These are phyloP conservation scores for Clavaria fumosa DNA, from an alignment of 768 basidiomycete species.

Conservation along the genomic window DNA sequence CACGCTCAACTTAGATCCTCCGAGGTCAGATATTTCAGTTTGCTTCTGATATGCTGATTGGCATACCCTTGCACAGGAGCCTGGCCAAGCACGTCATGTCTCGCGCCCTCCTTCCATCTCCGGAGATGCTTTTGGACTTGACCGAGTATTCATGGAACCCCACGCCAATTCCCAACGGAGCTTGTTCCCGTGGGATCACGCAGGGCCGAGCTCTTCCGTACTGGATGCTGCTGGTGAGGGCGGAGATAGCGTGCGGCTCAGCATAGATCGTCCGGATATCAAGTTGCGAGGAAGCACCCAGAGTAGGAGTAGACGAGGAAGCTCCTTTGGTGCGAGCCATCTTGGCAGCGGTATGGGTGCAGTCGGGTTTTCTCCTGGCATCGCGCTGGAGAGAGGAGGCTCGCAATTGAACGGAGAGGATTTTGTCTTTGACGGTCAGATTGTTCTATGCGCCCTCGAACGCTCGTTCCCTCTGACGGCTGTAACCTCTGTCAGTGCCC, in stretches of 20 bases:
- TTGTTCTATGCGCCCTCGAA: no score
- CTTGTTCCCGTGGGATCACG: slow-evolving; percentile 77
- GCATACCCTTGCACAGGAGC: no score
- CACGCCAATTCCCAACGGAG: slow-evolving; percentile 45
- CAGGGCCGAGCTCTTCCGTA: slow-evolving; percentile 48
- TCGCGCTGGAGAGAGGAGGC: slow-evolving; percentile 22
- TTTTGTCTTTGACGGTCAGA: slow-evolving; percentile 54
- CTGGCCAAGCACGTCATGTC: slow-evolving; percentile 66
- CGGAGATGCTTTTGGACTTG: slow-evolving; percentile 34
- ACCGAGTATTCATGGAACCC: slow-evolving; percentile 23
- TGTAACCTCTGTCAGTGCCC: slow-evolving; percentile 9
- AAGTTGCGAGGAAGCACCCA: slow-evolving; percentile 36
- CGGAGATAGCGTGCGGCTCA: slow-evolving; percentile 28
- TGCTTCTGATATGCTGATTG: neutral
- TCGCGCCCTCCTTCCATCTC: slow-evolving; percentile 41
- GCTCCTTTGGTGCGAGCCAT: slow-evolving; percentile 37
- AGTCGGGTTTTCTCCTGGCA: slow-evolving; percentile 35
- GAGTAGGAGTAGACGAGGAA: slow-evolving; percentile 36
- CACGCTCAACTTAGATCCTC: slow-evolving; percentile 29
- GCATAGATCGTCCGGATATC: slow-evolving; percentile 37
- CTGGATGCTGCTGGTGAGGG: slow-evolving; percentile 23
- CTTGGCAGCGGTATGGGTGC: slow-evolving; percentile 26
- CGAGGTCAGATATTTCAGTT: slow-evolving; percentile 28
- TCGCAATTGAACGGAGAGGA: slow-evolving; percentile 39
- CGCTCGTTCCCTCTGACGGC: no score